Evolutionary conservation across 2,329 filamentous ascomycete genomes (phyloP), one percentile per base, ranked within the genome.

Genomic region (Fusarium denticulatum): DNA sequence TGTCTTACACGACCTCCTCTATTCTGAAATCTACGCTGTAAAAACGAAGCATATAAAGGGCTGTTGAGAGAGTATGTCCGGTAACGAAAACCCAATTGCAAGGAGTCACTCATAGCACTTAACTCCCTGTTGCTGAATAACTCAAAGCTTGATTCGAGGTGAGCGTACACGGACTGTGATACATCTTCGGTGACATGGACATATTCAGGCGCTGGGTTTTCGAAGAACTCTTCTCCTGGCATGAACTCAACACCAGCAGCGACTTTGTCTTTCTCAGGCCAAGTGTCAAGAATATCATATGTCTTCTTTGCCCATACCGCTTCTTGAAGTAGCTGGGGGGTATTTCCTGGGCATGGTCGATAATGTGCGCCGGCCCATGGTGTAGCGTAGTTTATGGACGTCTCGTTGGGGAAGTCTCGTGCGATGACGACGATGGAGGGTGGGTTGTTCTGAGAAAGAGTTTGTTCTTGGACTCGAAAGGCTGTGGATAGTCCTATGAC

Each of bases 281-380:
- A 64, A 32, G 16, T 42, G 7, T 60, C 55, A 11, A 64, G 43
- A 5, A 30, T 60, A 4, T 60, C 30, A 7, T 64, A 60, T 36
- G 60, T 64, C 7, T 49, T 60, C 16, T 60, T 36, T 1, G 60
- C 60, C 60, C 60, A 64, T 24, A 13, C 2, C 0, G 60, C 60
- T 22, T 64, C 60, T 64, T 43, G 60, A 5, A 60, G 55, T 20
- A 64, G 30, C 9, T 64, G 60, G 5, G 55, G 43, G 3, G 42
- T 60, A 3, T 60, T 60, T 3, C 60, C 60, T 6, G 60, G 60
- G n/a, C 55, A 64, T 13, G 60, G 60, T 11, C 60, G 36, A 20
- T 64, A 64, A 32, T 64, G 60, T 12, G 60, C 60, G 18, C 60
- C 60, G 1, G 60, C 60, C 60, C 60, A 64, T n/a, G 60, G 60